These are phyloP conservation scores for Polyplosphaeria fusca DNA, from an alignment of 495 filamentous ascomycete genomes.

Conservation along the genomic window DNA sequence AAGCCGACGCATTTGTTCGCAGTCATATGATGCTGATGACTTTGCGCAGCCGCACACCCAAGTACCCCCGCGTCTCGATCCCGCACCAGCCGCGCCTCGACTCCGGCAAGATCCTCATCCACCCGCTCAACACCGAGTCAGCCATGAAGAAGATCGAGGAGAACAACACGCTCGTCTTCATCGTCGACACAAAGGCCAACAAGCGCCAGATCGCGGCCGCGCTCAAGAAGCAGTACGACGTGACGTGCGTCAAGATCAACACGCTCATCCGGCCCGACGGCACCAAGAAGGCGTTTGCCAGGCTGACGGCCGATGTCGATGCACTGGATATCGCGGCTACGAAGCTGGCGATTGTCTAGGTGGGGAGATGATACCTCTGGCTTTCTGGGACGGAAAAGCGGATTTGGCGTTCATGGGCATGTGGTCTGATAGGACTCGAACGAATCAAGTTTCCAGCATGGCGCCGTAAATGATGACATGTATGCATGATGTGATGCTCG, in stretches of 20 bases:
- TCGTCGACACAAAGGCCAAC: conserved; percentile 93
- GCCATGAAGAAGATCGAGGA: conserved; percentile 99
- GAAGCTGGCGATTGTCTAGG: conserved; percentile 94
- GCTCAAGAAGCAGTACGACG: conserved; percentile 99
- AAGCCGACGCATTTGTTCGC: too few species aligned
- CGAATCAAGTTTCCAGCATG: conserved; percentile 22
- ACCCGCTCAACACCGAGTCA: conserved; percentile 89
- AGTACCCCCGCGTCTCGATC: conserved; percentile 95
- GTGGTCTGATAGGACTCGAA: conserved; percentile 17
- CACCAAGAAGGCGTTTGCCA: conserved; percentile 96
- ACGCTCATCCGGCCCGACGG: conserved; percentile 96
- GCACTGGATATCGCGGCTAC: conserved; percentile 98
- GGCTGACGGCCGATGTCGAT: conserved; percentile 92
- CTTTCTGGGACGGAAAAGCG: conserved; percentile 8
- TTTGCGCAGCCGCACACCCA: conserved; percentile 66
- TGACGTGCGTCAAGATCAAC: conserved; percentile 97
- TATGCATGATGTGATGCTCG: not conserved
- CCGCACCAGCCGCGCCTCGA: conserved; percentile 86
- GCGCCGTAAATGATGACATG: conserved; percentile 6
- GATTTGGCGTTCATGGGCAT: conserved; percentile 29
- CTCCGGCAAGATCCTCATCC: conserved; percentile 54
- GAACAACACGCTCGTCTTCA: conserved; percentile 99
- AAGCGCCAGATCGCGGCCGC: conserved; percentile 99
- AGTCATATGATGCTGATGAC: not conserved
- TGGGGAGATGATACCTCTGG: not conserved